These are phyloP conservation scores for Salix suchowensis DNA, from an alignment of 345 rosid genomes.

Conservation along the genomic window DNA sequence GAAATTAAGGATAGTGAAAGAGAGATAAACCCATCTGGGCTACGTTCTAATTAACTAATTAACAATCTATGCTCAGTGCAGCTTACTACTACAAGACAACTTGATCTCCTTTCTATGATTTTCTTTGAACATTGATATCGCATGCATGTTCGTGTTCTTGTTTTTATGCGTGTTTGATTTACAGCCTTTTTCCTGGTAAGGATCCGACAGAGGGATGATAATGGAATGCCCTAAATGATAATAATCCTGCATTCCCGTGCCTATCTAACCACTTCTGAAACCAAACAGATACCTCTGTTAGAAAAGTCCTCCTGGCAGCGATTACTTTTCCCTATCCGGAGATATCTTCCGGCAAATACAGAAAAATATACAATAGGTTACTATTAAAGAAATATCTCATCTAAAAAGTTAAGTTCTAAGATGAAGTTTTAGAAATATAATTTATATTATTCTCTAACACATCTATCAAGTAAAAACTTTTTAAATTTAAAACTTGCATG, in stretches of 20 bases:
- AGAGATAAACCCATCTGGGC: background rate
- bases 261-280: conserved; percentile 3
- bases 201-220: conserved; percentile 18
- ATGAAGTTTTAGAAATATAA: too few species aligned
- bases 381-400: too few species aligned
- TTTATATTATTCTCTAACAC: too few species aligned
- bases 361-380: background rate
- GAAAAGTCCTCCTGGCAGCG: conserved; percentile 3
- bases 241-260: conserved; percentile 17
- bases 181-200: background rate
- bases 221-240: conserved; percentile 22
- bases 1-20: background rate
- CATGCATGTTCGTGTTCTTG: background rate
- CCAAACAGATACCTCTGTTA: conserved; percentile 11
- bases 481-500: too few species aligned
- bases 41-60: background rate
- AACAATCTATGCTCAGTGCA: background rate
- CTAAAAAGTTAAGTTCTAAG: too few species aligned
- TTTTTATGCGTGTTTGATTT: background rate
- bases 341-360: background rate
- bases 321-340: background rate
- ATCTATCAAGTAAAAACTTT: too few species aligned
- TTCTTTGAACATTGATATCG: background rate
- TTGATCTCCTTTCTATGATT: background rate
- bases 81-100: conserved; percentile 9